These are phyloP conservation scores for Delonix regia DNA, from an alignment of 306 rosid genomes.

Conservation along the genomic window DNA sequence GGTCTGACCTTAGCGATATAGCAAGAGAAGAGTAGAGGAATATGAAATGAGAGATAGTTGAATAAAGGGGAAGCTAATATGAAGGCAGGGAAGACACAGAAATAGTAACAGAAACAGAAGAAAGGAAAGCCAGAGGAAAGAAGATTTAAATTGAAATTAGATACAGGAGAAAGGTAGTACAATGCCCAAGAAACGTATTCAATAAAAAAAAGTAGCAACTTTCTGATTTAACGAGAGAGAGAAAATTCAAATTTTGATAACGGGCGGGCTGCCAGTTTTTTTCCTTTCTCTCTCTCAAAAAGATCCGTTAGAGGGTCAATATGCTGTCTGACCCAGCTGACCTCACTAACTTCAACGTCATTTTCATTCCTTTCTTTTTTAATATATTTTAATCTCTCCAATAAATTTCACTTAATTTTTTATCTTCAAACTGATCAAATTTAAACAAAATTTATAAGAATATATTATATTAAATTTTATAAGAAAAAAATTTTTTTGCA, in stretches of 20 bases:
- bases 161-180: conserved; percentile 29
- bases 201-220: conserved; percentile 35
- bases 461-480: too few species aligned
- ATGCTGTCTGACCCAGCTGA: conserved; percentile 21
- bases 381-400: too few species aligned
- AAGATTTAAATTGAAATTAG: conserved; percentile 46
- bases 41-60: too few species aligned
- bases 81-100: neutral
- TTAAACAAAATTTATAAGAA: too few species aligned
- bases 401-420: too few species aligned
- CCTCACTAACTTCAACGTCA: conserved; percentile 38
- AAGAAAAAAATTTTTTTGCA: too few species aligned
- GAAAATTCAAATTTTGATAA: conserved; percentile 55
- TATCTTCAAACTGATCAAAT: too few species aligned
- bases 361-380: neutral
- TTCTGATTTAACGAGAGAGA: conserved; percentile 22
- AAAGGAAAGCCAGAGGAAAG: neutral
- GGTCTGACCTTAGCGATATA: conserved; percentile 2
- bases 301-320: conserved; percentile 10
- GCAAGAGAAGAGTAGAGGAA: neutral
- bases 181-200: conserved; percentile 47
- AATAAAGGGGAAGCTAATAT: too few species aligned
- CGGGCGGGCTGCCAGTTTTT: conserved; percentile 26
- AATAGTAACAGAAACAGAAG: neutral
- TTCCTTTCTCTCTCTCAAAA: neutral